These are phyloP conservation scores for Hyphopichia homilentoma DNA, from an alignment of 805 yeast species.

Conservation along the genomic window DNA sequence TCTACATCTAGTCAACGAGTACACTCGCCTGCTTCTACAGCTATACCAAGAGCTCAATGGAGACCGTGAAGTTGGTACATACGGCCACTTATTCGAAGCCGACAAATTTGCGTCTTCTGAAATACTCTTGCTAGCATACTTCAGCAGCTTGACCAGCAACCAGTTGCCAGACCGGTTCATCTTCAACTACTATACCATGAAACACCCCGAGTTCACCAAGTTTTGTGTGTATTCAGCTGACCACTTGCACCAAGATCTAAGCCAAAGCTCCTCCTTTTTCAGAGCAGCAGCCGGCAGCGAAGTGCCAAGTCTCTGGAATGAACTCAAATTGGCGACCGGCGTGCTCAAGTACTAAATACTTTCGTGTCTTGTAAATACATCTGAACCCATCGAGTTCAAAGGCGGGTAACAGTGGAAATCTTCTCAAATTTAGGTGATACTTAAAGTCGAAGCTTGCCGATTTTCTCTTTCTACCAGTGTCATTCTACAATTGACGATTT, in stretches of 20 bases:
- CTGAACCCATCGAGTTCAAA: no score
- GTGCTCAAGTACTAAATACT: background rate
- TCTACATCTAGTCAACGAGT: slow-evolving; percentile 20
- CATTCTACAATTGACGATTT: no score
- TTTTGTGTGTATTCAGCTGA: slow-evolving; percentile 5
- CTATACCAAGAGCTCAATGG: slow-evolving; percentile 12
- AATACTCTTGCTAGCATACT: slow-evolving; percentile 36
- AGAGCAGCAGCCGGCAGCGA: slow-evolving; percentile 24
- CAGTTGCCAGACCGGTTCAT: slow-evolving; percentile 43
- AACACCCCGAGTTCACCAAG: slow-evolving; percentile 24
- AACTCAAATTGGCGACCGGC: slow-evolving; percentile 15
- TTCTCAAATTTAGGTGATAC: no score
- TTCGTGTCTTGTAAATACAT: no score
- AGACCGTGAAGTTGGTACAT: slow-evolving; percentile 8
- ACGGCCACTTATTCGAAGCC: slow-evolving; percentile 4
- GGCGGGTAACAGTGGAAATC: slow-evolving; percentile 1
- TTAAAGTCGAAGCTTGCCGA: no score
- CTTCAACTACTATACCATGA: slow-evolving; percentile 23
- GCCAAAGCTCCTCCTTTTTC: slow-evolving; percentile 5
- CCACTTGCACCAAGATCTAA: slow-evolving; percentile 7
- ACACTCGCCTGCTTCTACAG: slow-evolving; percentile 14
- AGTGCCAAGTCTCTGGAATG: slow-evolving; percentile 34
- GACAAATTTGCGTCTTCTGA: slow-evolving; percentile 25
- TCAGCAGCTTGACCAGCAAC: slow-evolving; percentile 26
- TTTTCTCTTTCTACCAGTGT: no score